Evolutionary conservation across 2,329 filamentous ascomycete species (phyloP).

Genomic region (Fusarium sp.): DNA sequence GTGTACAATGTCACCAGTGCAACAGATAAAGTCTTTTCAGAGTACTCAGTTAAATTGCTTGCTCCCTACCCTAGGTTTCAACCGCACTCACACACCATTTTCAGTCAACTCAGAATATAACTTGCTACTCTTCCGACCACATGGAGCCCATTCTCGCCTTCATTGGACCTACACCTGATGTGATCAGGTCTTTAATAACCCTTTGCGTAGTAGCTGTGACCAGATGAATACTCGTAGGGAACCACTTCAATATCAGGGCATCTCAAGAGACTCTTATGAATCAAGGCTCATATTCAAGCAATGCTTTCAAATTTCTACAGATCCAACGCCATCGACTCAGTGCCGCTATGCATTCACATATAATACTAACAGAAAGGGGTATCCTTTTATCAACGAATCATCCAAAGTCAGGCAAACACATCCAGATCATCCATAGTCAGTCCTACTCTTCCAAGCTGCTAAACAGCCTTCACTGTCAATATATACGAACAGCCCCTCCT

Average conservation of each 20-base stretch:
- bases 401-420: slow-evolving; percentile 34
- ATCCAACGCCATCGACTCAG: slow-evolving; percentile 40
- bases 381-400: slow-evolving; percentile 40
- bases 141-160: no score
- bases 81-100: no score
- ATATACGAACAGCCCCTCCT: slow-evolving; percentile 5
- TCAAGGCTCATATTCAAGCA: neutral
- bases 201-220: no score
- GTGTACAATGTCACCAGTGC: no score
- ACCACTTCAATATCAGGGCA: neutral
- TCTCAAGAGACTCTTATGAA: neutral
- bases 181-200: no score
- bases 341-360: slow-evolving; percentile 30
- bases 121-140: no score
- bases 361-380: slow-evolving; percentile 40
- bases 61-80: no score
- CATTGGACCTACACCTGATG: no score
- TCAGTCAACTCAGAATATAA: no score
- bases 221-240: no score
- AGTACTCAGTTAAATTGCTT: no score
- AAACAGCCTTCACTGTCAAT: slow-evolving; percentile 7
- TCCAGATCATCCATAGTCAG: slow-evolving; percentile 21
- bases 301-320: slow-evolving; percentile 12
- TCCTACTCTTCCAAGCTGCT: slow-evolving; percentile 3
- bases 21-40: no score